Percentiles rank a stretch among this genome's conserved stretches.
phyloP scores from a whole-genome alignment of 2,329 filamentous ascomycete species.

The Calonectria pseudoreteaudii region DNA sequence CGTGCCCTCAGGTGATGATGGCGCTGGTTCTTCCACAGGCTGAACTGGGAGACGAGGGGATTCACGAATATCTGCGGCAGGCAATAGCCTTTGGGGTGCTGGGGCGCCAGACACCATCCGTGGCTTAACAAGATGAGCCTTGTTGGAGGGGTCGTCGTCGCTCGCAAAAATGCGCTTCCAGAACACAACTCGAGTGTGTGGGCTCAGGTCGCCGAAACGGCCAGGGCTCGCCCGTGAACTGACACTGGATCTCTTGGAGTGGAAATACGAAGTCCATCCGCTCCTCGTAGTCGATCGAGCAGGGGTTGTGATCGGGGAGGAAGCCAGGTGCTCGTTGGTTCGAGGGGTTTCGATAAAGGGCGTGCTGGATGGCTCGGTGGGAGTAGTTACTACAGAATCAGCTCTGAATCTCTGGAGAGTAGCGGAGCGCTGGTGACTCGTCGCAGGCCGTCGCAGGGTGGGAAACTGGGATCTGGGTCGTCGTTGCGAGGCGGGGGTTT shows the following conservation, averaged over 20 bases:
- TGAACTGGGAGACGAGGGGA: slow-evolving; percentile 27
- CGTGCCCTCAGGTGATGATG: slow-evolving; percentile 50
- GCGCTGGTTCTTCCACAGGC: slow-evolving; percentile 18
- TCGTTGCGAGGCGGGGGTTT: slow-evolving; percentile 57
- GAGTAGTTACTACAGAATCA: slow-evolving; percentile 42
- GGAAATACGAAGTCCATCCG: slow-evolving; percentile 70
- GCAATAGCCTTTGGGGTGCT: slow-evolving; percentile 35
- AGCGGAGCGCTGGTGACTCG: slow-evolving; percentile 81
- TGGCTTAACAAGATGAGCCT: slow-evolving; percentile 52
- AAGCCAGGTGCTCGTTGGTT: slow-evolving; percentile 45
- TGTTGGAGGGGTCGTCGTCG: slow-evolving; percentile 35
- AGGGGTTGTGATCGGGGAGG: slow-evolving; percentile 39
- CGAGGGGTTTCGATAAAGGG: slow-evolving; percentile 51
- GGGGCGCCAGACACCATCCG: slow-evolving; percentile 48
- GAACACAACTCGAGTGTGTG: slow-evolving; percentile 35
- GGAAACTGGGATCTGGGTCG: slow-evolving; percentile 72
- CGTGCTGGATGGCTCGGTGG: slow-evolving; percentile 43
- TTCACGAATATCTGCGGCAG: slow-evolving; percentile 40
- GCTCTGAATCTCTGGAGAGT: slow-evolving; percentile 70
- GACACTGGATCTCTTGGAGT: slow-evolving; percentile 52
- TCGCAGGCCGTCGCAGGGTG: slow-evolving; percentile 78
- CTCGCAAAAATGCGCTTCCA: slow-evolving; percentile 45
- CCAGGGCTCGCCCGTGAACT: slow-evolving; percentile 34
- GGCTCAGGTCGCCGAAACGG: slow-evolving; percentile 44
- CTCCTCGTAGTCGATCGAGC: slow-evolving; percentile 32